Conservation (phyloP, 441 rosid species). For the Populus trichocarpa region DNA sequence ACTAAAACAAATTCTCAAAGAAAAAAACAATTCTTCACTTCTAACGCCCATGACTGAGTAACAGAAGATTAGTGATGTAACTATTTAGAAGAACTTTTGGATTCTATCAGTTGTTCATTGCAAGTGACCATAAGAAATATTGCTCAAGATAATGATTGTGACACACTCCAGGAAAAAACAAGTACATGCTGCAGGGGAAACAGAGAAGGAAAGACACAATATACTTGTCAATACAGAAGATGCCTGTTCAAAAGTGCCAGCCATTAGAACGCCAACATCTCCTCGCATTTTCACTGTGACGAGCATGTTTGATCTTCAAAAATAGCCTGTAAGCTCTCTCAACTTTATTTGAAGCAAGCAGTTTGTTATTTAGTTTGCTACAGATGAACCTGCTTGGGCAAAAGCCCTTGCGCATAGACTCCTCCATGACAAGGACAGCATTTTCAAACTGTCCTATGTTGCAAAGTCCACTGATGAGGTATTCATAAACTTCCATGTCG, state of each 20-base stretch:
- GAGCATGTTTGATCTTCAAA: slow-evolving; percentile 72
- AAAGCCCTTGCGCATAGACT: slow-evolving; percentile 65
- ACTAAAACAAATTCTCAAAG: background rate
- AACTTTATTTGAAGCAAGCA: slow-evolving; percentile 62
- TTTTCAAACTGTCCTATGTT: slow-evolving; percentile 86
- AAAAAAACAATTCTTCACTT: background rate
- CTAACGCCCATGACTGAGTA: background rate
- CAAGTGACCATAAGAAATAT: background rate
- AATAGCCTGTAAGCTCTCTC: slow-evolving; percentile 80
- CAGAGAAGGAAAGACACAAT: background rate
- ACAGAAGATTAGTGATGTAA: background rate
- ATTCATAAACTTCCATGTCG: slow-evolving; percentile 75
- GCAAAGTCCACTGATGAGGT: slow-evolving; percentile 81
- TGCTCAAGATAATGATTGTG: background rate
- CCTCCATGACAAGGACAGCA: slow-evolving; percentile 90
- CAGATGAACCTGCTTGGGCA: slow-evolving; percentile 78
- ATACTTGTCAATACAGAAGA: background rate
- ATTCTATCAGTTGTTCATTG: background rate
- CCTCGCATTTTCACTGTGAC: slow-evolving; percentile 58
- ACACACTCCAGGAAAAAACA: background rate
- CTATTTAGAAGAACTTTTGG: background rate
- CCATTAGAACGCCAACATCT: slow-evolving; percentile 81
- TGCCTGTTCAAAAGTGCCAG: slow-evolving; percentile 72
- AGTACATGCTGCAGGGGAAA: background rate
- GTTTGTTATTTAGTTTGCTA: slow-evolving; percentile 69